Evolutionary conservation across 1,284 basidiomycete species (phyloP), one percentile per base, ranked within the genome.

Genomic region (Boletus hoseneyae): DNA sequence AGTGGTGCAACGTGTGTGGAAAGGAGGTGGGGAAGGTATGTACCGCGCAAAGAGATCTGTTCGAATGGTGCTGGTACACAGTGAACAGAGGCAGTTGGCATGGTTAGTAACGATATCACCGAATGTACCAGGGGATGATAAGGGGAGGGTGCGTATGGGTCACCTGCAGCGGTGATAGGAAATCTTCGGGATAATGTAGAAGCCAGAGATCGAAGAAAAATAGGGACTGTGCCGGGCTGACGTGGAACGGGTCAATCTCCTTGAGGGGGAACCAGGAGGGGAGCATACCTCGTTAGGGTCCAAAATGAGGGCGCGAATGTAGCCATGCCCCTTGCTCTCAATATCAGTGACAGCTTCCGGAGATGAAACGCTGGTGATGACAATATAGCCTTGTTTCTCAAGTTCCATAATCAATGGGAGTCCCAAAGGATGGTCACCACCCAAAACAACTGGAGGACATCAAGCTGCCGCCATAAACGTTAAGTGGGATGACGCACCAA

Each of bases 111-210:
- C 19, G 84, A 88, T 53, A 90, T 74, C 54, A 89, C 71, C 18
- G 86, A 85, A 55, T 85, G 80, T 34, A 90, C 75, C 64, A 85
- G 81, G 8, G 84, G 80, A 54, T 82, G 78, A 4, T 80, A 69
- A 10, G 80, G 72, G 18, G 82, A 77, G 1, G 82, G 72, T 16
- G 77, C 80, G 61, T 84, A 88, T 2, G 90, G 89, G 62, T 93
- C 90, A 27, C 90, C 90, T 0, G 85, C 72, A 13, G 81, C 69
- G 35, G 79, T 83, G 56, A 90, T 77, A 3, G 90, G 90, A 71
- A 91, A 93, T 37, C 82, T 79, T 51, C 88, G 81, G n/a, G 86
- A 86, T 9, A 93, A 75, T 1, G 88, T 83, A 0, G 89, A 86
- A 6, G 82, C 75, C 37, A 93, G 71, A 3, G 87, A 90, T 44